Percentiles rank a stretch among this genome's conserved stretches.
These are phyloP conservation scores for Dendrobium chrysotoxum DNA, from an alignment of 106 monocot species.

Conservation along the genomic window DNA sequence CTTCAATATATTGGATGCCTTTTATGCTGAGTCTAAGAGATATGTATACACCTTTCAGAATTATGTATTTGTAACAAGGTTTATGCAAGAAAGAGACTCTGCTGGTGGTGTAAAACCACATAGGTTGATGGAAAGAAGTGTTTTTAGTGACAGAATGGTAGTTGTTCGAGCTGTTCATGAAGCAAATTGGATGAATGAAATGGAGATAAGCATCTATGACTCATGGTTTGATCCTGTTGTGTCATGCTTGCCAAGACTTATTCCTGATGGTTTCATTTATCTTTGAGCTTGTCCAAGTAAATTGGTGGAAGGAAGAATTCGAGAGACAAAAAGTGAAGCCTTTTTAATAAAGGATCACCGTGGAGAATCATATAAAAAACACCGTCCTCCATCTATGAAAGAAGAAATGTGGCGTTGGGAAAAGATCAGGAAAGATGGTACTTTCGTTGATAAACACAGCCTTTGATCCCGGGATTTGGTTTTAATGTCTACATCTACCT, in stretches of 20 bases:
- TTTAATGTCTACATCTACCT: too few species aligned
- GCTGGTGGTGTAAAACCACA: conserved; percentile 75
- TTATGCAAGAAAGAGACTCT: conserved; percentile 95
- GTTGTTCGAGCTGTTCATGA: conserved; percentile 95
- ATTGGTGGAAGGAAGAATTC: conserved; percentile 32
- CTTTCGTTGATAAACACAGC: too few species aligned
- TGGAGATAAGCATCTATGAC: conserved; percentile 97
- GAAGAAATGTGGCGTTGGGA: too few species aligned
- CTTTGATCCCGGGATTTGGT: too few species aligned
- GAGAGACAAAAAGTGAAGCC: conserved; percentile 56
- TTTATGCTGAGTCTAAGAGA: conserved; percentile 87
- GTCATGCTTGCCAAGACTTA: conserved; percentile 65
- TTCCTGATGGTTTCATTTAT: conserved; percentile 98
- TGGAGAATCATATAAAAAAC: too few species aligned
- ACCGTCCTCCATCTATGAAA: too few species aligned
- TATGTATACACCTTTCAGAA: conserved; percentile 98
- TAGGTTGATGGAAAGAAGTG: conserved; percentile 88
- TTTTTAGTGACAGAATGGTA: conserved; percentile 96
- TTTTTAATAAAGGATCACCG: conserved; percentile 89
- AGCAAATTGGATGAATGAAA: conserved; percentile 97
- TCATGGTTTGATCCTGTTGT: conserved; percentile 98
- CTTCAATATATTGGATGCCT: conserved; percentile 90
- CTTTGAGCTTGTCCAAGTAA: conserved; percentile 30
- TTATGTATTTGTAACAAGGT: conserved; percentile 90
- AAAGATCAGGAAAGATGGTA: too few species aligned